phyloP scores from a whole-genome alignment of 192 early-diverging fungal genomes.

The Coemansia sp. region DNA sequence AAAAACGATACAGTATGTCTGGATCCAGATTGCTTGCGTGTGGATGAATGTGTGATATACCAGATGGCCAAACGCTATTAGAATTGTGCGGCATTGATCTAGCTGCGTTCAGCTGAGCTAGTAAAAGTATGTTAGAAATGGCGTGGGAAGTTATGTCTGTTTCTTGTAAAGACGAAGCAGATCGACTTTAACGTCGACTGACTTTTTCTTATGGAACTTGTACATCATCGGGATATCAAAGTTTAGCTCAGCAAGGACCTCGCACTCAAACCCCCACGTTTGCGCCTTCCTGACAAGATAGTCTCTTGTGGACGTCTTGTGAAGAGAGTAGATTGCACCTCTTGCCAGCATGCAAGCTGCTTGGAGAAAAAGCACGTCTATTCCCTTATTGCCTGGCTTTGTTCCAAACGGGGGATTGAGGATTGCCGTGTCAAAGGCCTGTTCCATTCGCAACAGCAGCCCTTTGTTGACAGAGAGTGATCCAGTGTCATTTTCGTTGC shows the following conservation, averaged over 20 bases:
- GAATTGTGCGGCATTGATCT: no score
- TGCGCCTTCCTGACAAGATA: slow-evolving; percentile 69
- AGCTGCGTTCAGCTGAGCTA: no score
- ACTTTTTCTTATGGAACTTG: slow-evolving; percentile 76
- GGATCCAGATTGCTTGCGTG: no score
- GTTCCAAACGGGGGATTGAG: slow-evolving; percentile 86
- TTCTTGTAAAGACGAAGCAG: slow-evolving; percentile 58
- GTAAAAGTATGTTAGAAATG: not conserved
- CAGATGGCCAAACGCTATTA: no score
- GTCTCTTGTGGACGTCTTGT: slow-evolving; percentile 76
- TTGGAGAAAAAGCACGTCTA: slow-evolving; percentile 73
- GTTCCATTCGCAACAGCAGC: slow-evolving; percentile 49
- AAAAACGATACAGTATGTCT: no score
- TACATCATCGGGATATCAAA: slow-evolving; percentile 81
- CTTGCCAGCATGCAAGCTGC: slow-evolving; percentile 63
- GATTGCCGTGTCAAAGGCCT: slow-evolving; percentile 70
- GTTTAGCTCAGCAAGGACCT: slow-evolving; percentile 74
- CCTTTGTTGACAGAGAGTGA: slow-evolving; percentile 23
- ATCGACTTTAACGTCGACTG: slow-evolving; percentile 72
- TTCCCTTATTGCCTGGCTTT: slow-evolving; percentile 68
- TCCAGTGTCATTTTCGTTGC: slow-evolving; percentile 5
- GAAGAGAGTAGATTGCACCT: slow-evolving; percentile 72
- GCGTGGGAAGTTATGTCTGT: not conserved
- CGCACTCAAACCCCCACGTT: slow-evolving; percentile 69
- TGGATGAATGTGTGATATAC: no score